Evolutionary conservation across 2,329 filamentous ascomycete genomes (phyloP).

Genomic region (Alternaria longipes): DNA sequence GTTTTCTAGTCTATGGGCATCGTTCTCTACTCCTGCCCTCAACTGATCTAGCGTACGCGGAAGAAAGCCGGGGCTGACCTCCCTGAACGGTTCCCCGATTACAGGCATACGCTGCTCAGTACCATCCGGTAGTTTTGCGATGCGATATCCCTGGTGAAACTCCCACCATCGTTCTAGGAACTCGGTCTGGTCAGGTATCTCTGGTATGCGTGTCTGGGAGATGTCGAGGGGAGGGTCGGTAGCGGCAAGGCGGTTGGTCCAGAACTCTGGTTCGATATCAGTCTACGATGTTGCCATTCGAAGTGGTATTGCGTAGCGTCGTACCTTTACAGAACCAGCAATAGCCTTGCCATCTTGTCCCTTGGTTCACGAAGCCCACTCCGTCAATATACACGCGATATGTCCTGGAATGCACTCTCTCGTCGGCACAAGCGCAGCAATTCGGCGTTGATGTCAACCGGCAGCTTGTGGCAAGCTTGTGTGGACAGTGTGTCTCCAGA

Average conservation of each 20-base stretch:
- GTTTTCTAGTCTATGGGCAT: conserved; percentile 43
- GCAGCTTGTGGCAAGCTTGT: conserved; percentile 56
- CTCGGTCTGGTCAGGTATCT: conserved; percentile 57
- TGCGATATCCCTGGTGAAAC: conserved; percentile 58
- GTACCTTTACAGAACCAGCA: conserved; percentile 61
- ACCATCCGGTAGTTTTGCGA: conserved; percentile 53
- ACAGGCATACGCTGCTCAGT: conserved; percentile 56
- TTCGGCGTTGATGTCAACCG: conserved; percentile 51
- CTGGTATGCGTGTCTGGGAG: conserved; percentile 57
- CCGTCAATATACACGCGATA: conserved; percentile 61
- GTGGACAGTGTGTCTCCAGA: conserved; percentile 50
- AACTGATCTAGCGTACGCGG: conserved; percentile 59
- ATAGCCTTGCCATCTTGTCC: conserved; percentile 60
- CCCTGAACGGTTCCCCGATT: conserved; percentile 57
- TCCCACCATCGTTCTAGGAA: conserved; percentile 61
- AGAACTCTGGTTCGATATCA: conserved; percentile 53
- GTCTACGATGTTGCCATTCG: background rate
- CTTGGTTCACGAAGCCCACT: conserved; percentile 59
- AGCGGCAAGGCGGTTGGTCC: conserved; percentile 56
- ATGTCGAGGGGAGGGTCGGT: conserved; percentile 54
- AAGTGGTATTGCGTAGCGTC: too few species aligned
- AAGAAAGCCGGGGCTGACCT: conserved; percentile 58
- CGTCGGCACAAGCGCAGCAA: conserved; percentile 55
- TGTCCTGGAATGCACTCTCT: conserved; percentile 52
- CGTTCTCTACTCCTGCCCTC: conserved; percentile 42